phyloP scores from a whole-genome alignment of 1,139 yeast species.

The Saccharomyces hybrid region DNA sequence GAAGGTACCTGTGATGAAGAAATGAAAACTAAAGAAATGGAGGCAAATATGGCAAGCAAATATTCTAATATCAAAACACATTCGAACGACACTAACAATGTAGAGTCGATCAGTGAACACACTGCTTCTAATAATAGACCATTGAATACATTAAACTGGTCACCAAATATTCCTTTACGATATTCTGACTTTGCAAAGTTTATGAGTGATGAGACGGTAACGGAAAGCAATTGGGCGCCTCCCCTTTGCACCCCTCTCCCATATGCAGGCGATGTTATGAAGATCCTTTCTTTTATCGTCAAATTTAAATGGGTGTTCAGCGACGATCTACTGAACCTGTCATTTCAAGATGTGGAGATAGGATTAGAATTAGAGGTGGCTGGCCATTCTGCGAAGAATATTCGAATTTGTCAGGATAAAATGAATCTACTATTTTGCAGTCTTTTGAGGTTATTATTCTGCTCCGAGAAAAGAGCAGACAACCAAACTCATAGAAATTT shows the following conservation, averaged over 20 bases:
- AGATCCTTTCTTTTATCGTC: conserved; percentile 38
- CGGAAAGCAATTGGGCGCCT: conserved; percentile 1
- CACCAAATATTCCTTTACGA: conserved; percentile 19
- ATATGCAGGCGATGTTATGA: conserved; percentile 42
- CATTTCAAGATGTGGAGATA: conserved; percentile 44
- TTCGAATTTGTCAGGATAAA: conserved; percentile 21
- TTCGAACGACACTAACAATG: background rate
- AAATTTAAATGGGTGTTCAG: conserved; percentile 37
- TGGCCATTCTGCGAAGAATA: conserved; percentile 11
- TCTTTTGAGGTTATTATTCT: conserved; percentile 21
- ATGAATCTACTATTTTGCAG: conserved; percentile 25
- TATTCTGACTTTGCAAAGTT: conserved; percentile 17
- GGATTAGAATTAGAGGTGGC: conserved; percentile 39
- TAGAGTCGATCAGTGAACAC: background rate
- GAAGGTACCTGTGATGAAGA: background rate
- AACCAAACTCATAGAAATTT: background rate
- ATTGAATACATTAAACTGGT: conserved; percentile 12
- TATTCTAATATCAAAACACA: background rate
- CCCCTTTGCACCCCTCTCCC: conserved; percentile 28
- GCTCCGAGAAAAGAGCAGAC: conserved; percentile 7
- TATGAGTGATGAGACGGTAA: conserved; percentile 6
- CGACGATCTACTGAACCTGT: conserved; percentile 31
- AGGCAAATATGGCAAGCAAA: background rate
- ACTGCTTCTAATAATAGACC: background rate
- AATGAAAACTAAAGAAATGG: background rate